phyloP scores from a whole-genome alignment of 2,329 filamentous ascomycete genomes.

The Tolypocladium sp. region DNA sequence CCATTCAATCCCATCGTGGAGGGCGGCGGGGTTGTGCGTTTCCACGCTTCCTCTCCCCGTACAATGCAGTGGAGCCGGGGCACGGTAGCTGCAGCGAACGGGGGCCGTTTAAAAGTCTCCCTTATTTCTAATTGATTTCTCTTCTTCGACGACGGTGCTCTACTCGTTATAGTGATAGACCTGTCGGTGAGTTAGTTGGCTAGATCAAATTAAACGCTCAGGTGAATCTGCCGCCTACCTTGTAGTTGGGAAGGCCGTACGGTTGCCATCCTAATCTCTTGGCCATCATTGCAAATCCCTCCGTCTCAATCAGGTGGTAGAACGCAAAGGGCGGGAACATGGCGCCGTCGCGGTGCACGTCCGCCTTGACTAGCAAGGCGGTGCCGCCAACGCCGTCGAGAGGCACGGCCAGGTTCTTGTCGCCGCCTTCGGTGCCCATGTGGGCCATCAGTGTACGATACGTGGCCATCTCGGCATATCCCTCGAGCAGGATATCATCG shows the following conservation, averaged over 20 bases:
- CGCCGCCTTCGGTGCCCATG: constrained; percentile 51
- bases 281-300: constrained; percentile 97
- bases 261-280: constrained; percentile 76
- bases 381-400: constrained; percentile 93
- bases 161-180: constrained; percentile 88
- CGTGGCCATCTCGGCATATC: constrained; percentile 86
- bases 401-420: constrained; percentile 54
- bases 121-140: background rate
- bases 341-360: constrained; percentile 92
- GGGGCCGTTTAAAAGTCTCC: background rate
- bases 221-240: constrained; percentile 47
- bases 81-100: background rate
- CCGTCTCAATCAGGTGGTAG: constrained; percentile 94
- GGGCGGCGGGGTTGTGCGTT: background rate
- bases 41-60: background rate
- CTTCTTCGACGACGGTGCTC: constrained; percentile 11
- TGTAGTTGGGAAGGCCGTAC: constrained; percentile 91
- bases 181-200: constrained; percentile 31
- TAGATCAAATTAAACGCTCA: too few relatives aligned
- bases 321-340: constrained; percentile 98
- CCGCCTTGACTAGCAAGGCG: constrained; percentile 85
- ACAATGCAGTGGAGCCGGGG: background rate
- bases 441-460: constrained; percentile 89
- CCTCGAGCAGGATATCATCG: constrained; percentile 89
- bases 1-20: background rate